These are phyloP conservation scores for Ophiostoma ulmi DNA, from an alignment of 2,329 filamentous ascomycete species.

Conservation along the genomic window DNA sequence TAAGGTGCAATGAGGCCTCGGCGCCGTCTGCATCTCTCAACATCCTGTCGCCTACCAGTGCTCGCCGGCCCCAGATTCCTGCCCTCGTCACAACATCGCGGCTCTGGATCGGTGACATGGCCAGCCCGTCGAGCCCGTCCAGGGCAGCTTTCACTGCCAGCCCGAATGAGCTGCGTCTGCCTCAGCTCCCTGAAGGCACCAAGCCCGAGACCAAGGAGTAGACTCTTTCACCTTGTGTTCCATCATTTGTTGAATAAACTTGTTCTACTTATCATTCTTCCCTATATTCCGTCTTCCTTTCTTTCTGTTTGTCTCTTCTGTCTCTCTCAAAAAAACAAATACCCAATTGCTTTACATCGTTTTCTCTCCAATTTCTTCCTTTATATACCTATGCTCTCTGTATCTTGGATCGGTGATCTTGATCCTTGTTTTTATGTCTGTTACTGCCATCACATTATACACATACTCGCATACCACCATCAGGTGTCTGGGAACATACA, in stretches of 20 bases:
- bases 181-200: constrained; percentile 10
- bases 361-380: background rate
- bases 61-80: constrained; percentile 10
- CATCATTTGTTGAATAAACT: background rate
- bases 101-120: constrained; percentile 12
- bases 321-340: constrained; percentile 1
- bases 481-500: background rate
- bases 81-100: constrained; percentile 19
- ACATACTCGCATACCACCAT: background rate
- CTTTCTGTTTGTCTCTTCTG: background rate
- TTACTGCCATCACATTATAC: background rate
- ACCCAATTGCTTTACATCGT: background rate
- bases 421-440: background rate
- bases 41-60: background rate
- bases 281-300: background rate
- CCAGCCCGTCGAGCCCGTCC: constrained; percentile 16
- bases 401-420: background rate
- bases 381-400: background rate
- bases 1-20: background rate
- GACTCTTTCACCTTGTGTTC: background rate
- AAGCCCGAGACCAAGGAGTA: constrained; percentile 10
- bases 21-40: background rate
- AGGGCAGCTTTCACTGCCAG: constrained; percentile 19
- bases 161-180: constrained; percentile 22
- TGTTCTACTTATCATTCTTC: background rate